Evolutionary conservation across 164 flowering plant species (phyloP).

Genomic region (Macadamia tetraphylla): DNA sequence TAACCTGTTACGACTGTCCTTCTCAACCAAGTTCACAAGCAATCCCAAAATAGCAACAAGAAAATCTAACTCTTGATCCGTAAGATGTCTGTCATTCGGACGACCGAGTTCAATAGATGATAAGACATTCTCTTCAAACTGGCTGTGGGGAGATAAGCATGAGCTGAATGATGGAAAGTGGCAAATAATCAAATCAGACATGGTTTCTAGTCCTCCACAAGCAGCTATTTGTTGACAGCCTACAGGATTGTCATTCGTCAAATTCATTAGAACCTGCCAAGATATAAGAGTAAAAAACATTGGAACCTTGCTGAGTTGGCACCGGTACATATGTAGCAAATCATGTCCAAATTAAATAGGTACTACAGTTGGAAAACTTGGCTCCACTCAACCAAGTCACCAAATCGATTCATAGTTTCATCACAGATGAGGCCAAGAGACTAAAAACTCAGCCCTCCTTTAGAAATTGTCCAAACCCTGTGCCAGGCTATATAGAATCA

Average conservation of each 20-base stretch:
- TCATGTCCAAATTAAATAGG: conserved; percentile 1
- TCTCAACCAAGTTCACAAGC: conserved; percentile 96
- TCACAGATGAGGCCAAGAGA: too few species aligned
- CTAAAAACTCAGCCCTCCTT: too few species aligned
- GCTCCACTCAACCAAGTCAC: too few species aligned
- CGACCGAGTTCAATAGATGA: conserved; percentile 19
- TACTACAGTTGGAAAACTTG: too few species aligned
- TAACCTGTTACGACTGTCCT: conserved; percentile 83
- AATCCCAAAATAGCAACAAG: conserved; percentile 95
- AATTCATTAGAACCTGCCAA: conserved; percentile 91
- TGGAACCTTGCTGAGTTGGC: background rate
- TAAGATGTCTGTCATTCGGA: conserved; percentile 42
- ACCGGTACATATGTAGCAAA: background rate
- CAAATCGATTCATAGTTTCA: too few species aligned
- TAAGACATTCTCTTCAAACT: conserved; percentile 17
- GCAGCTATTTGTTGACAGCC: conserved; percentile 93
- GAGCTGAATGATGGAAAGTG: conserved; percentile 75
- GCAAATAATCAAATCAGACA: conserved; percentile 62
- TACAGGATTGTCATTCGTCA: conserved; percentile 83
- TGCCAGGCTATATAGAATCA: too few species aligned
- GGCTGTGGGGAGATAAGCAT: conserved; percentile 18
- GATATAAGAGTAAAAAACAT: conserved; percentile 4
- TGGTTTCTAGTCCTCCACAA: conserved; percentile 78
- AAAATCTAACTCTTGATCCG: conserved; percentile 82
- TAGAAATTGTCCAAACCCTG: too few species aligned